phyloP scores from a whole-genome alignment of 805 yeast species.

The Nakazawaea laoshanensis region DNA sequence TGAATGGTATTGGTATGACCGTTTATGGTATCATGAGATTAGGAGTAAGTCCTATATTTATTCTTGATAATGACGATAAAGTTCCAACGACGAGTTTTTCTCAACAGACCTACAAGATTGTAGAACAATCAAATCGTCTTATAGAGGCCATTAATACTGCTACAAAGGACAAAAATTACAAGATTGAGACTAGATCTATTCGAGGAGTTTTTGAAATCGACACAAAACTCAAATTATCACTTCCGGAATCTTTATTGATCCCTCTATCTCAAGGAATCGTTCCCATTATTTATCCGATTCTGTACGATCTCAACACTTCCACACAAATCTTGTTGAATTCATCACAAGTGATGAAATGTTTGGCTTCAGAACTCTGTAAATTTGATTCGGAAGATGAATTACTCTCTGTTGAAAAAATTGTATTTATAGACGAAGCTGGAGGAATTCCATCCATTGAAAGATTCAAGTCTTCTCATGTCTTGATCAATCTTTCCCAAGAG shows the following conservation, averaged over 20 bases:
- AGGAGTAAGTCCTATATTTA: constrained; percentile 70
- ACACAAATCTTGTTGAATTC: constrained; percentile 26
- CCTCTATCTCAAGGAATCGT: constrained; percentile 33
- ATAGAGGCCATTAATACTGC: constrained; percentile 13
- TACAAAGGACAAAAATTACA: constrained; percentile 10
- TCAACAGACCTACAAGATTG: constrained; percentile 13
- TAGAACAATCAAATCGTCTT: constrained; percentile 16
- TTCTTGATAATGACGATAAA: constrained; percentile 37
- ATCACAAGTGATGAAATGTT: constrained; percentile 28
- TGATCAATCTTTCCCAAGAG: constrained; percentile 80
- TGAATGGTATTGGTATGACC: constrained; percentile 47
- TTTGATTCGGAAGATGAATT: constrained; percentile 16
- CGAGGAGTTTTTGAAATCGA: constrained; percentile 28
- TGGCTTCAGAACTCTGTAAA: constrained; percentile 25
- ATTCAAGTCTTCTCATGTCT: constrained; percentile 75
- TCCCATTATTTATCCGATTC: constrained; percentile 62
- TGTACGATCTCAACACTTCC: constrained; percentile 25
- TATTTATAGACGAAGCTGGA: constrained; percentile 73
- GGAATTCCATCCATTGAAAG: constrained; percentile 89
- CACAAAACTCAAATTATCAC: constrained; percentile 14
- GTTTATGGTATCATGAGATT: constrained; percentile 44
- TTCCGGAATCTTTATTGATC: constrained; percentile 29
- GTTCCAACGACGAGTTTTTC: constrained; percentile 5
- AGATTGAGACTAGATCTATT: constrained; percentile 21
- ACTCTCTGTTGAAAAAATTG: constrained; percentile 69